These are phyloP conservation scores for Cyclotella baltica DNA, from an alignment of 108 stramenopile species.

Conservation along the genomic window DNA sequence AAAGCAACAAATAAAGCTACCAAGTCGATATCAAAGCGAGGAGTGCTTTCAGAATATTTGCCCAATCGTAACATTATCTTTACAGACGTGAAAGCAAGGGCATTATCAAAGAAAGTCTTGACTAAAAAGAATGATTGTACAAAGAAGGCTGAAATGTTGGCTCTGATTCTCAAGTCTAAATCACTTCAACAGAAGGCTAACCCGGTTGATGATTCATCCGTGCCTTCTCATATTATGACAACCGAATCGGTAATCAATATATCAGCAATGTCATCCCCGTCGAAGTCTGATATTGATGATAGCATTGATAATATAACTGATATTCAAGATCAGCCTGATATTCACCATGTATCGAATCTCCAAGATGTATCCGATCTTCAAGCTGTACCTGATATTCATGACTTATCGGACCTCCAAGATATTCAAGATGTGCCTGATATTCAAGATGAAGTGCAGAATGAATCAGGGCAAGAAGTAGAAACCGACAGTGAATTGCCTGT, in stretches of 20 bases:
- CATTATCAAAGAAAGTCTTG: background rate
- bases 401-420: background rate
- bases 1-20: background rate
- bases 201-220: slow-evolving; percentile 1
- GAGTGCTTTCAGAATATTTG: background rate
- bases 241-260: slow-evolving; percentile 7
- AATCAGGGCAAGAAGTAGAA: background rate
- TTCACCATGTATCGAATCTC: background rate
- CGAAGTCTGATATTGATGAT: background rate
- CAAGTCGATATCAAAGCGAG: background rate
- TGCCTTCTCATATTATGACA: slow-evolving; percentile 1
- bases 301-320: background rate
- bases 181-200: background rate
- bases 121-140: background rate
- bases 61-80: background rate
- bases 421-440: background rate
- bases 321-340: background rate
- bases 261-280: slow-evolving; percentile 1
- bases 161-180: background rate
- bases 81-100: background rate
- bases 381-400: background rate
- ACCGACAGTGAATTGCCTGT: background rate
- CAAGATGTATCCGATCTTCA: too few relatives aligned
- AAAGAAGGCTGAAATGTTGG: background rate
- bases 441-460: background rate